phyloP scores from a whole-genome alignment of 805 yeast species.

The Pichia californica region DNA sequence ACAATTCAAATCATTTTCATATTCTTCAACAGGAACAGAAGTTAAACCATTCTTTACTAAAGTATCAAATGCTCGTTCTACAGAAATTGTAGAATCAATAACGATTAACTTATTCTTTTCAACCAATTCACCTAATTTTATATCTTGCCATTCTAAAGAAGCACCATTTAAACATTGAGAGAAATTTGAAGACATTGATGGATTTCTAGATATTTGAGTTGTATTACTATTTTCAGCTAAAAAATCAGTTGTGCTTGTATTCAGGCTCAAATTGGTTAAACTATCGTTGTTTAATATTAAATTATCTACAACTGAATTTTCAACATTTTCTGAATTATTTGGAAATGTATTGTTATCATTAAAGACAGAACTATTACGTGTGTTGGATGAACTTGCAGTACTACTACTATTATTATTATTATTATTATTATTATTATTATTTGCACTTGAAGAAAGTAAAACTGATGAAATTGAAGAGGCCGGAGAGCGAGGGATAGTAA shows the following conservation, averaged over 20 bases:
- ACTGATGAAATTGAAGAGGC: constrained; percentile 7
- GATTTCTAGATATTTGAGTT: constrained; percentile 31
- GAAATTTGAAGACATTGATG: constrained; percentile 30
- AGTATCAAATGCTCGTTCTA: constrained; percentile 83
- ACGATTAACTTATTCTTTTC: constrained; percentile 72
- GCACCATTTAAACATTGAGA: constrained; percentile 24
- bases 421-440: constrained; percentile 2
- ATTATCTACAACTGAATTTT: not conserved
- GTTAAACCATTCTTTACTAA: constrained; percentile 69
- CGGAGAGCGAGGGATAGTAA: constrained; percentile 5
- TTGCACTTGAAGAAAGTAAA: constrained; percentile 1
- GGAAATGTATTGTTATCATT: no score
- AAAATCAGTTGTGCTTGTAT: constrained; percentile 1
- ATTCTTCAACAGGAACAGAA: constrained; percentile 70
- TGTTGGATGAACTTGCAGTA: no score
- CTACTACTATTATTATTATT: not conserved
- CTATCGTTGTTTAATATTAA: not conserved
- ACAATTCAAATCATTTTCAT: constrained; percentile 55
- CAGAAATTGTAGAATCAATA: constrained; percentile 60
- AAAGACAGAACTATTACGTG: no score
- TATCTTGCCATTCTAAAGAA: constrained; percentile 62
- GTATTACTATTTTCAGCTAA: no score
- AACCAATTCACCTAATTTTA: constrained; percentile 64
- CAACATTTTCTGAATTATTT: not conserved
- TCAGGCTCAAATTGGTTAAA: constrained; percentile 3